Evolutionary conservation across 106 monocot species (phyloP).

Genomic region (Gastrodia elata): DNA sequence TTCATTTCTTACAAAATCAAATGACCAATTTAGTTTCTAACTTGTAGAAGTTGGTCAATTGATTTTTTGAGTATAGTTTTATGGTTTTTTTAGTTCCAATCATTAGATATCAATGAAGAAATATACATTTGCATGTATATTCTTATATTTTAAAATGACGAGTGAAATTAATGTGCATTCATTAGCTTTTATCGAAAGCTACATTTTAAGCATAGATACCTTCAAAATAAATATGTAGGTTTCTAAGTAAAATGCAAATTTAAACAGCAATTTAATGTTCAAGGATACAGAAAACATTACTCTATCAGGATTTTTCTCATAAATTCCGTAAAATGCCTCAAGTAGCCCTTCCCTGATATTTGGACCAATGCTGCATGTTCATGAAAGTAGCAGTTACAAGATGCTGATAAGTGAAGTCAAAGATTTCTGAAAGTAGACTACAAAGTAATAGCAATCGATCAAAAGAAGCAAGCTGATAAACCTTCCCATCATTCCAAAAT

Average conservation of each 20-base stretch:
- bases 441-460: slow-evolving; percentile 1
- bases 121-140: too few species aligned
- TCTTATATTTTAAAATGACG: too few species aligned
- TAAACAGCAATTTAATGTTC: not conserved
- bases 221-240: not conserved
- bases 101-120: too few species aligned
- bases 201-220: not conserved
- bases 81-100: too few species aligned
- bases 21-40: too few species aligned
- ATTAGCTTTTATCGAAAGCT: not conserved
- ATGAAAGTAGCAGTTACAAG: not conserved
- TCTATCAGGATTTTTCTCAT: slow-evolving; percentile 95
- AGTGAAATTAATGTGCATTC: too few species aligned
- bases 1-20: too few species aligned
- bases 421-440: not conserved
- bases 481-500: slow-evolving; percentile 99
- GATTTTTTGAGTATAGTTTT: too few species aligned
- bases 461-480: slow-evolving; percentile 13
- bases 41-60: too few species aligned
- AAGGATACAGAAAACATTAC: slow-evolving; percentile 25
- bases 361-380: slow-evolving; percentile 75
- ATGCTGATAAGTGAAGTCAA: not conserved
- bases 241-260: not conserved
- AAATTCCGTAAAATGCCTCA: slow-evolving; percentile 95
- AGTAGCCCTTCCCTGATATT: slow-evolving; percentile 98